phyloP scores from a whole-genome alignment of 2,329 filamentous ascomycete genomes.

The Paecilomyces fulvus region DNA sequence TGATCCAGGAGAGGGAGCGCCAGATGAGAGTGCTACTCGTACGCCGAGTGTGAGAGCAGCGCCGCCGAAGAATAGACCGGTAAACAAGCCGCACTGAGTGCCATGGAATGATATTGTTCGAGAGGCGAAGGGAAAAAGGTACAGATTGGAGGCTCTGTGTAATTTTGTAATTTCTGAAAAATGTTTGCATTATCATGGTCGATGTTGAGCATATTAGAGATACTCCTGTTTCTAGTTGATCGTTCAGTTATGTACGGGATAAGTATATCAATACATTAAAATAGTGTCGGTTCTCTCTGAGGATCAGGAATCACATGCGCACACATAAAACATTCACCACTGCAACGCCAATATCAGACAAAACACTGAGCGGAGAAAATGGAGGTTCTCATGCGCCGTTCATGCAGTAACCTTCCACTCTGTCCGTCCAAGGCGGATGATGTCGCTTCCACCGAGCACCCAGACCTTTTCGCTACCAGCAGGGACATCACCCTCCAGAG shows the following conservation, averaged over 20 bases:
- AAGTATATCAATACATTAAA: neutral
- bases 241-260: neutral
- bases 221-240: neutral
- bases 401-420: constrained; percentile 12
- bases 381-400: constrained; percentile 9
- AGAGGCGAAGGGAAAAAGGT: neutral
- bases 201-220: neutral
- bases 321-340: no score
- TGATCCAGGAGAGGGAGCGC: constrained; percentile 35
- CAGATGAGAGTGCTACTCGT: constrained; percentile 30
- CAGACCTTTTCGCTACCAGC: constrained; percentile 33
- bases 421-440: constrained; percentile 22
- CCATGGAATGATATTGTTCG: neutral
- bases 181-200: neutral
- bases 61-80: constrained; percentile 25
- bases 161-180: neutral
- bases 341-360: no score
- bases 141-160: neutral
- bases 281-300: neutral
- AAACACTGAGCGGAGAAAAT: neutral
- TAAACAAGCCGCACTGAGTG: constrained; percentile 2
- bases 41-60: constrained; percentile 31
- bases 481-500: constrained; percentile 31
- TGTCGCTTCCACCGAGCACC: constrained; percentile 29
- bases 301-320: no score